Conservation (phyloP, 1,284 basidiomycete genomes). For the Crepidotus sp. region DNA sequence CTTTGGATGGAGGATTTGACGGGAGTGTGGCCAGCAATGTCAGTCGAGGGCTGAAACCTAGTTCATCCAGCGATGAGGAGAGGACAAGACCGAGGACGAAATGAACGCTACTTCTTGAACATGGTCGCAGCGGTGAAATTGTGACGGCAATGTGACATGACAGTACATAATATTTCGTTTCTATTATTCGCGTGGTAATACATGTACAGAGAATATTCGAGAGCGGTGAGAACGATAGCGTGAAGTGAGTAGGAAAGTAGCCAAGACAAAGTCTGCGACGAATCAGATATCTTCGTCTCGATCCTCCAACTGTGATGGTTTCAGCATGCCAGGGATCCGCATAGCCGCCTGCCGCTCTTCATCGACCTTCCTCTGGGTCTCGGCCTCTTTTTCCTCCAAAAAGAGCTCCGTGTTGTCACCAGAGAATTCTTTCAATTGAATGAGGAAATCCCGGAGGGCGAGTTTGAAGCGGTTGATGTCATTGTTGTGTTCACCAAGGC, state of each 20-base stretch:
- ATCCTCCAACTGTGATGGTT: conserved; percentile 90
- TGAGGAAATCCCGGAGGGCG: conserved; percentile 86
- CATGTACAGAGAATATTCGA: conserved; percentile 12
- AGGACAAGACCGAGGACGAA: neutral
- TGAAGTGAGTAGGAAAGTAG: conserved; percentile 17
- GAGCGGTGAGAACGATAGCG: conserved; percentile 9
- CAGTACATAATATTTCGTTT: neutral
- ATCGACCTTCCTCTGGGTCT: conserved; percentile 56
- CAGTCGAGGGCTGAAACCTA: conserved; percentile 80
- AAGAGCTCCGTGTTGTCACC: conserved; percentile 68
- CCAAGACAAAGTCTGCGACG: conserved; percentile 15
- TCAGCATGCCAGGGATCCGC: conserved; percentile 97
- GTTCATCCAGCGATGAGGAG: conserved; percentile 17
- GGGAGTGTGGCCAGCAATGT: conserved; percentile 89
- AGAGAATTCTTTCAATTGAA: conserved; percentile 90
- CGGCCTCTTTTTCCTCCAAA: conserved; percentile 92
- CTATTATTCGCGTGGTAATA: conserved; percentile 17
- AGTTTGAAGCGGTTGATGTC: conserved; percentile 94
- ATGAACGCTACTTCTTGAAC: conserved; percentile 61
- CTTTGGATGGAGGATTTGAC: conserved; percentile 94
- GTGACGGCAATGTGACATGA: conserved; percentile 8
- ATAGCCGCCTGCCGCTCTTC: conserved; percentile 85
- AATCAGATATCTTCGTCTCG: conserved; percentile 76
- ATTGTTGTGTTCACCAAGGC: conserved; percentile 77
- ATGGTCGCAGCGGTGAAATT: conserved; percentile 24